Conservation (phyloP, 2,329 filamentous ascomycete genomes). For the Sarocladium oryzae region DNA sequence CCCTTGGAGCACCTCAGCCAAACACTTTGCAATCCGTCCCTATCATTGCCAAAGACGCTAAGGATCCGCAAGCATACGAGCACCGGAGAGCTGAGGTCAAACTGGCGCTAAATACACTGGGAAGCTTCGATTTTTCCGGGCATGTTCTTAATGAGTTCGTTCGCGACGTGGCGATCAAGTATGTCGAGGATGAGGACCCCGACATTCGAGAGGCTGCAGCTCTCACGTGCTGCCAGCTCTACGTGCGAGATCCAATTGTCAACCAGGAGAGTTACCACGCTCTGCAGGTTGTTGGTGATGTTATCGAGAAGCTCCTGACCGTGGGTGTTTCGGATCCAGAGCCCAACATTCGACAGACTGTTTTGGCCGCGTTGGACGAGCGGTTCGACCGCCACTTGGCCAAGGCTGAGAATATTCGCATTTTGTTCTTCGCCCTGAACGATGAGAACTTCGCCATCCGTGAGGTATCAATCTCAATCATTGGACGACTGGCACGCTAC, state of each 20-base stretch:
- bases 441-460: slow-evolving; percentile 90
- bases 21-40: slow-evolving; percentile 77
- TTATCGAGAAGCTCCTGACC: slow-evolving; percentile 93
- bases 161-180: slow-evolving; percentile 94
- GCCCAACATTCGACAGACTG: slow-evolving; percentile 79
- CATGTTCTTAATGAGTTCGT: slow-evolving; percentile 98
- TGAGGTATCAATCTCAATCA: slow-evolving; percentile 92
- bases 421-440: slow-evolving; percentile 89
- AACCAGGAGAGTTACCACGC: slow-evolving; percentile 97
- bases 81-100: slow-evolving; percentile 81
- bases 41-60: slow-evolving; percentile 79
- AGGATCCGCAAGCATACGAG: slow-evolving; percentile 76
- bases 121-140: slow-evolving; percentile 93
- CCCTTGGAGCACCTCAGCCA: slow-evolving; percentile 78
- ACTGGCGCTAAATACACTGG: slow-evolving; percentile 85
- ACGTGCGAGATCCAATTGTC: slow-evolving; percentile 93
- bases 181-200: slow-evolving; percentile 91
- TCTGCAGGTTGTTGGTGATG: slow-evolving; percentile 93
- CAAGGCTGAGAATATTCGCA: slow-evolving; percentile 94
- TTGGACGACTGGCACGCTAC: slow-evolving; percentile 81
- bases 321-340: slow-evolving; percentile 92
- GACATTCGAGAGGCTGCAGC: slow-evolving; percentile 92
- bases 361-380: slow-evolving; percentile 81
- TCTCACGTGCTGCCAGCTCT: slow-evolving; percentile 94
- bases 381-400: slow-evolving; percentile 96